Conservation (phyloP, 2,329 filamentous ascomycete genomes). For the Cercospora zeina region DNA sequence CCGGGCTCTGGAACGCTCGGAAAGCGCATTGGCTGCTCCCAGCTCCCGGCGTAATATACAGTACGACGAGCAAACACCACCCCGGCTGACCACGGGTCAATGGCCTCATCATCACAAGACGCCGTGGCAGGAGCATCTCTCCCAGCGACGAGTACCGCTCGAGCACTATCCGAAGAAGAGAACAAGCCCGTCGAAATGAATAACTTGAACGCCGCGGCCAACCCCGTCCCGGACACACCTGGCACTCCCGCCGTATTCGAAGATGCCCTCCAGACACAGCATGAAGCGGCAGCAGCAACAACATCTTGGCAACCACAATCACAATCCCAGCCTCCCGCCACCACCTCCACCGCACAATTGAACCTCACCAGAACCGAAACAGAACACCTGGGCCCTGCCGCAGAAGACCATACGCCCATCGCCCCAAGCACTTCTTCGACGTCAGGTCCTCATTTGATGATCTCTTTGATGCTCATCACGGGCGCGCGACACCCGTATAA, state of each 20-base stretch:
- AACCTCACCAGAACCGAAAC: conserved; percentile 41
- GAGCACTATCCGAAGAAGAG: conserved; percentile 15
- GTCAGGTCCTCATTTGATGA: conserved; percentile 58
- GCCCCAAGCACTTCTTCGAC: conserved; percentile 36
- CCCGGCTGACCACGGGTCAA: conserved; percentile 5
- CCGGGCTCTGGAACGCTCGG: neutral
- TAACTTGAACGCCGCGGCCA: conserved; percentile 9
- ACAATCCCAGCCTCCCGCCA: conserved; percentile 9
- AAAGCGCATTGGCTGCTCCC: neutral
- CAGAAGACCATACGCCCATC: conserved; percentile 44
- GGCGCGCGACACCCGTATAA: conserved; percentile 86
- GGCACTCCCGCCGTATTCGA: conserved; percentile 13
- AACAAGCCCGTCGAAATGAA: conserved; percentile 20
- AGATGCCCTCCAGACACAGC: conserved; percentile 18
- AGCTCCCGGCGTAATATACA: neutral
- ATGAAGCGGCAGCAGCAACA: conserved; percentile 1
- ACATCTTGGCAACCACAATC: neutral
- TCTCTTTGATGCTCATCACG: conserved; percentile 74
- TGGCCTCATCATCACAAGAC: conserved; percentile 22
- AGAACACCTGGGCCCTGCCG: conserved; percentile 52
- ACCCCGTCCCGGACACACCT: conserved; percentile 10
- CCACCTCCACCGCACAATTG: conserved; percentile 11
- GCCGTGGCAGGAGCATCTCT: conserved; percentile 26
- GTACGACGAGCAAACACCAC: neutral
- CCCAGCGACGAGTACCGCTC: conserved; percentile 13